phyloP scores from a whole-genome alignment of 805 yeast genomes.

The Candida anglica region DNA sequence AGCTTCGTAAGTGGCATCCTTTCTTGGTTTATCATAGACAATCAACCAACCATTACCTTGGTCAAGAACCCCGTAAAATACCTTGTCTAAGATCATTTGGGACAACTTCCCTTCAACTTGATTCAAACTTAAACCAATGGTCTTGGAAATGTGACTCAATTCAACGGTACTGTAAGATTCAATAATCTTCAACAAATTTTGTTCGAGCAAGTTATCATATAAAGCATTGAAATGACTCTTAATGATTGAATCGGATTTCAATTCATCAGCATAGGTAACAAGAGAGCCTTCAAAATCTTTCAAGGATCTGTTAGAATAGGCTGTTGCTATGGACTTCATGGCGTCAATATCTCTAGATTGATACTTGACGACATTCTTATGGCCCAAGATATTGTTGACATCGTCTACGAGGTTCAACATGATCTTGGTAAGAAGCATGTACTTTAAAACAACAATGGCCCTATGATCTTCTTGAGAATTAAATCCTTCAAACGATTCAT shows the following conservation, averaged over 20 bases:
- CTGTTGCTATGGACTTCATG: conserved; percentile 88
- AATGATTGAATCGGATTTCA: conserved; percentile 82
- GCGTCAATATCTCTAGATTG: conserved; percentile 89
- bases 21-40: conserved; percentile 82
- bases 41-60: conserved; percentile 98
- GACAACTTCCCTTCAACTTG: conserved; percentile 93
- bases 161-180: conserved; percentile 98
- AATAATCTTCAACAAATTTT: conserved; percentile 87
- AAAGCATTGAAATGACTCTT: conserved; percentile 89
- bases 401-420: conserved; percentile 89
- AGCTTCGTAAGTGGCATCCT: conserved; percentile 84
- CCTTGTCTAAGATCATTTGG: conserved; percentile 94
- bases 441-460: conserved; percentile 78
- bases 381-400: conserved; percentile 69
- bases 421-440: conserved; percentile 88
- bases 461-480: conserved; percentile 58
- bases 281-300: conserved; percentile 88
- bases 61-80: conserved; percentile 94
- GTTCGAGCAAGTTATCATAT: conserved; percentile 89
- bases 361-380: conserved; percentile 65
- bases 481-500: conserved; percentile 91
- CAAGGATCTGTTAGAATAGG: conserved; percentile 85
- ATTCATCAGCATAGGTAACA: conserved; percentile 63
- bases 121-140: conserved; percentile 80
- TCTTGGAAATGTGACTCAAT: conserved; percentile 78